Evolutionary conservation across 148 eudicot species (phyloP).

Genomic region (Selenicereus undatus): DNA sequence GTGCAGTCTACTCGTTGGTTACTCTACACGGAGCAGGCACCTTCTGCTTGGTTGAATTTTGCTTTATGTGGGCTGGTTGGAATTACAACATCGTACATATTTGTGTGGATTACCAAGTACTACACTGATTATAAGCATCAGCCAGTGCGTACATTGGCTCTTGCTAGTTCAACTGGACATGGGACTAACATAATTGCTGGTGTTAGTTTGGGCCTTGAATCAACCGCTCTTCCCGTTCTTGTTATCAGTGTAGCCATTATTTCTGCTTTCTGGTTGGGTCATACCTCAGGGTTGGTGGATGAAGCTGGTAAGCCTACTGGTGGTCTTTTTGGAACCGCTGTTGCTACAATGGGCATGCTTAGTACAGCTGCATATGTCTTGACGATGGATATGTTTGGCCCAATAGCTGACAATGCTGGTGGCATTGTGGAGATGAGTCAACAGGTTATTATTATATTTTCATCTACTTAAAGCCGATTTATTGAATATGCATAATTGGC

Average conservation of each 20-base stretch:
- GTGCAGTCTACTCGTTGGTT: constrained; percentile 96
- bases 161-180: constrained; percentile 90
- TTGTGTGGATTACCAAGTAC: constrained; percentile 91
- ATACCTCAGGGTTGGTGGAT: constrained; percentile 85
- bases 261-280: constrained; percentile 97
- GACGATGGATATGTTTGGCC: constrained; percentile 99
- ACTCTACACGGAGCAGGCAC: constrained; percentile 98
- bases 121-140: constrained; percentile 97
- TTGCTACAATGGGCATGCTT: constrained; percentile 99
- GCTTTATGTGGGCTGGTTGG: constrained; percentile 95
- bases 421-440: constrained; percentile 99
- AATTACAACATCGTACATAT: constrained; percentile 78
- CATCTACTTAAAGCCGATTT: not conserved
- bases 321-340: constrained; percentile 98
- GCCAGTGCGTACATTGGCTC: constrained; percentile 92
- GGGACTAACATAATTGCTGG: constrained; percentile 99
- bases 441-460: constrained; percentile 55
- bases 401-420: constrained; percentile 99
- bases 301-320: constrained; percentile 93
- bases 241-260: constrained; percentile 82
- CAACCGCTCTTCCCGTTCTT: constrained; percentile 96
- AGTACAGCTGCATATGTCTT: constrained; percentile 99
- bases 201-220: constrained; percentile 92
- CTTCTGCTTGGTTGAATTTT: constrained; percentile 96
- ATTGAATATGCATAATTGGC: not conserved